phyloP scores from a whole-genome alignment of 2,329 filamentous ascomycete species.

The Nemania diffusa region DNA sequence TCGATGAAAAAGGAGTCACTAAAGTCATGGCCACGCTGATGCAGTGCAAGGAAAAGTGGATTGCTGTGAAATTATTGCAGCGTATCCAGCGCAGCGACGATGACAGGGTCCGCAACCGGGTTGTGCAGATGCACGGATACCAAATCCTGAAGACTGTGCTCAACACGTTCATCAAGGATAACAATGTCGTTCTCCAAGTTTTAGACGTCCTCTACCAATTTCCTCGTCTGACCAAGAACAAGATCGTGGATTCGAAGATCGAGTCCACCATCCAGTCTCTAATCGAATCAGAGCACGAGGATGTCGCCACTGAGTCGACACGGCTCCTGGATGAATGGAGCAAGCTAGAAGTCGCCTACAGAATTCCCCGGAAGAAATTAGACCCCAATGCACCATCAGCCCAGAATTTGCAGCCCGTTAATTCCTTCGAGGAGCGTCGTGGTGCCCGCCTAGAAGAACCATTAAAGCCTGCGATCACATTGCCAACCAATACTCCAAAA shows the following conservation, averaged over 20 bases:
- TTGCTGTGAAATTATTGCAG: constrained; percentile 90
- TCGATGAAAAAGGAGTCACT: constrained; percentile 50
- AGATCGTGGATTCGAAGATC: constrained; percentile 96
- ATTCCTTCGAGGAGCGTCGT: constrained; percentile 72
- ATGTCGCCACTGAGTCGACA: constrained; percentile 77
- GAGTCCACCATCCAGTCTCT: constrained; percentile 81
- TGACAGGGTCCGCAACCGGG: constrained; percentile 84
- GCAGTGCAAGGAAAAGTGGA: constrained; percentile 99
- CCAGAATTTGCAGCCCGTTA: constrained; percentile 56
- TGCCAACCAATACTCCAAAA: constrained; percentile 64
- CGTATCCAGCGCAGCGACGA: constrained; percentile 90
- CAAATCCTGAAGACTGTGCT: constrained; percentile 91
- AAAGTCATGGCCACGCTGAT: constrained; percentile 77
- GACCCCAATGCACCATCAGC: constrained; percentile 70
- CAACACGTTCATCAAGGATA: constrained; percentile 85
- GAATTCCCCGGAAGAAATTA: constrained; percentile 89
- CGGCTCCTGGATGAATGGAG: constrained; percentile 85
- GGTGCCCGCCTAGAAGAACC: constrained; percentile 61
- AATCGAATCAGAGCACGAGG: constrained; percentile 73
- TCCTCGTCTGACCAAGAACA: constrained; percentile 92
- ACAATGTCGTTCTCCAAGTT: constrained; percentile 88
- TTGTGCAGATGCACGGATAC: constrained; percentile 97
- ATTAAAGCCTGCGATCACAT: constrained; percentile 56
- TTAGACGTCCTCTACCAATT: constrained; percentile 89
- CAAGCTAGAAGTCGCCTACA: constrained; percentile 88